A percentile compares a stretch with the other conserved stretches of the same genome.
phyloP scores from a whole-genome alignment of 768 basidiomycete genomes.

The Pulveroboletus sp. region DNA sequence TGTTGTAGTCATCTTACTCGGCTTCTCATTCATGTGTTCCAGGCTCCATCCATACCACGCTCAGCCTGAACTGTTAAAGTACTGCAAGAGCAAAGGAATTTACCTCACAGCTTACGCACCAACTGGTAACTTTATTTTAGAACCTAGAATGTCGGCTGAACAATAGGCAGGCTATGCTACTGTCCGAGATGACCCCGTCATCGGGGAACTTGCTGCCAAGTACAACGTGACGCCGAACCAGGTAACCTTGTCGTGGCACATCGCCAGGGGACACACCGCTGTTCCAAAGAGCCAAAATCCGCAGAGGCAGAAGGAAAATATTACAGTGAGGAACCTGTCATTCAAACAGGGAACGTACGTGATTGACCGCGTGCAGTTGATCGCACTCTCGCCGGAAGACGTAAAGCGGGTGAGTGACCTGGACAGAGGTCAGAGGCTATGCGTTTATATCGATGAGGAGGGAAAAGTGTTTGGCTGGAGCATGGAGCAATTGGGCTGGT shows the following conservation, averaged over 20 bases:
- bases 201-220: conserved; percentile 29
- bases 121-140: conserved; percentile 31
- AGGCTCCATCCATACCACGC: conserved; percentile 62
- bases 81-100: conserved; percentile 61
- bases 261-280: conserved; percentile 18
- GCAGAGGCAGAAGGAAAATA: conserved; percentile 48
- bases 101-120: conserved; percentile 67
- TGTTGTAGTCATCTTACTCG: neutral
- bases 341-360: neutral
- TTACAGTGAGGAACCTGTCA: conserved; percentile 35
- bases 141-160: neutral
- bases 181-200: conserved; percentile 28
- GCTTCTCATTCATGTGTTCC: conserved; percentile 23
- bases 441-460: conserved; percentile 21
- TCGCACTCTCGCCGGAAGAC: conserved; percentile 32
- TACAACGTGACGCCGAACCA: conserved; percentile 28
- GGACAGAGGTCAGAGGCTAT: conserved; percentile 33
- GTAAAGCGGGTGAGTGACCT: conserved; percentile 31
- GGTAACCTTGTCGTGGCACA: conserved; percentile 32
- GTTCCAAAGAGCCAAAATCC: conserved; percentile 49
- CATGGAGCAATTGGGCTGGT: conserved; percentile 43
- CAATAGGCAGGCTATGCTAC: conserved; percentile 18
- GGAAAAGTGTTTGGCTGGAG: conserved; percentile 41
- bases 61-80: conserved; percentile 48
- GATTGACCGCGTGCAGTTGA: conserved; percentile 23